A percentile compares a stretch with the other conserved stretches of the same genome.
phyloP scores from a whole-genome alignment of 805 yeast species.

The Blastobotrys robertii region DNA sequence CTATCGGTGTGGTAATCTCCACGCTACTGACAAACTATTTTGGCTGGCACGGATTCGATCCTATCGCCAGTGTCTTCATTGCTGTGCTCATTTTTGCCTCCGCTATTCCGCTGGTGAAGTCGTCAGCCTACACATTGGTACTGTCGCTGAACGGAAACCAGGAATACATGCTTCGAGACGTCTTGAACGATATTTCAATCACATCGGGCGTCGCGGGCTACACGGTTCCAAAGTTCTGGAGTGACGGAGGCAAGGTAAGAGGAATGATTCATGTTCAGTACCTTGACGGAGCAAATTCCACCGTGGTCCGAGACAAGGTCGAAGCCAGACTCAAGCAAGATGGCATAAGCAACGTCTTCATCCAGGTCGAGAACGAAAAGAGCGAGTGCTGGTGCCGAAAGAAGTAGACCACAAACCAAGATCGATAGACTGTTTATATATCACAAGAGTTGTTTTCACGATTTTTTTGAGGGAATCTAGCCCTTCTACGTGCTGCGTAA shows the following conservation, averaged over 20 bases:
- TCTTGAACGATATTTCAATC: slow-evolving; percentile 55
- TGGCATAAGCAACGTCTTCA: slow-evolving; percentile 44
- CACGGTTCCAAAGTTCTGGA: slow-evolving; percentile 91
- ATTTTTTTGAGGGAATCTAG: too few species aligned
- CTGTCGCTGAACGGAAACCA: slow-evolving; percentile 49
- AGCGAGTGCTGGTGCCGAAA: slow-evolving; percentile 61
- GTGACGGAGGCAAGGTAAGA: slow-evolving; percentile 39
- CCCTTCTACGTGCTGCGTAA: too few species aligned
- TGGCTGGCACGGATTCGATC: slow-evolving; percentile 78
- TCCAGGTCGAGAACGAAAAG: slow-evolving; percentile 59
- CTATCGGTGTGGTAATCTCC: slow-evolving; percentile 92
- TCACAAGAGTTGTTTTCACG: not conserved
- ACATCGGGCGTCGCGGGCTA: slow-evolving; percentile 78
- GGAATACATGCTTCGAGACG: slow-evolving; percentile 53
- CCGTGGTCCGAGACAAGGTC: slow-evolving; percentile 50
- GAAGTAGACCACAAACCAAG: slow-evolving; percentile 1
- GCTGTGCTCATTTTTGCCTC: slow-evolving; percentile 72
- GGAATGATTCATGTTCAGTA: slow-evolving; percentile 83
- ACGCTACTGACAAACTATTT: slow-evolving; percentile 66
- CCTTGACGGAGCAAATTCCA: slow-evolving; percentile 51
- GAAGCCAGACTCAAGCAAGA: slow-evolving; percentile 42
- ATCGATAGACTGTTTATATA: not conserved
- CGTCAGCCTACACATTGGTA: slow-evolving; percentile 67
- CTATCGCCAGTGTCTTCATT: slow-evolving; percentile 81
- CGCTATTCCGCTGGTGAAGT: slow-evolving; percentile 72